These are phyloP conservation scores for Amanita phalloides DNA, from an alignment of 768 basidiomycete species.

Conservation along the genomic window DNA sequence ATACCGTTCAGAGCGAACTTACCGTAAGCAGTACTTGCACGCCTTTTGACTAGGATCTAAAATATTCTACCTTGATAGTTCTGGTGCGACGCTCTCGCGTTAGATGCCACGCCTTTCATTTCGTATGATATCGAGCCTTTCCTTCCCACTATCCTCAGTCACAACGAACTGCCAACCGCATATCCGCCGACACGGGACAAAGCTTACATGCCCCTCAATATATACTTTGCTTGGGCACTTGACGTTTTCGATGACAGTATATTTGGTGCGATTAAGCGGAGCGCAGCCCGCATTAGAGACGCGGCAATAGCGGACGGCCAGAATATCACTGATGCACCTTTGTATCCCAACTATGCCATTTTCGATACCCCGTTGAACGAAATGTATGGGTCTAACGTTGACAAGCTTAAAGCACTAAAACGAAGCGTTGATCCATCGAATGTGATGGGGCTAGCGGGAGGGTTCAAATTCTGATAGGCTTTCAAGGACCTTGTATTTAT, in stretches of 20 bases:
- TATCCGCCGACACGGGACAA: constrained; percentile 26
- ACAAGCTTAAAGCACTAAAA: constrained; percentile 22
- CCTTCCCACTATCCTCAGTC: constrained; percentile 27
- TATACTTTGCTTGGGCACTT: constrained; percentile 16
- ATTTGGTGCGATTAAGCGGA: constrained; percentile 22
- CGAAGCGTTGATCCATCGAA: constrained; percentile 31
- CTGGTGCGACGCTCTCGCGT: background rate
- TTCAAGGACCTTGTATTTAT: background rate
- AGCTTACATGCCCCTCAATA: constrained; percentile 17
- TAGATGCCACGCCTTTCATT: constrained; percentile 9
- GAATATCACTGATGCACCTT: constrained; percentile 19
- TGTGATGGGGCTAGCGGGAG: constrained; percentile 44
- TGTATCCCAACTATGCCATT: constrained; percentile 34
- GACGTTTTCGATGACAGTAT: constrained; percentile 15
- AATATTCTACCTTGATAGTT: background rate
- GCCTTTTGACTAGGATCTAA: constrained; percentile 11
- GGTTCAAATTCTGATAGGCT: constrained; percentile 29
- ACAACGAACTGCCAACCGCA: constrained; percentile 26
- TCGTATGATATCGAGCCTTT: constrained; percentile 35
- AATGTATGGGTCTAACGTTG: constrained; percentile 32
- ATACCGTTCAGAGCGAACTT: constrained; percentile 27
- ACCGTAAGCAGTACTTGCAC: constrained; percentile 13
- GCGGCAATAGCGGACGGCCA: constrained; percentile 22
- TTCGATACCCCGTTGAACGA: constrained; percentile 28
- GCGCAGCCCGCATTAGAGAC: constrained; percentile 23